phyloP scores from a whole-genome alignment of 352 stramenopile genomes.

The Globisporangium barbulae region DNA sequence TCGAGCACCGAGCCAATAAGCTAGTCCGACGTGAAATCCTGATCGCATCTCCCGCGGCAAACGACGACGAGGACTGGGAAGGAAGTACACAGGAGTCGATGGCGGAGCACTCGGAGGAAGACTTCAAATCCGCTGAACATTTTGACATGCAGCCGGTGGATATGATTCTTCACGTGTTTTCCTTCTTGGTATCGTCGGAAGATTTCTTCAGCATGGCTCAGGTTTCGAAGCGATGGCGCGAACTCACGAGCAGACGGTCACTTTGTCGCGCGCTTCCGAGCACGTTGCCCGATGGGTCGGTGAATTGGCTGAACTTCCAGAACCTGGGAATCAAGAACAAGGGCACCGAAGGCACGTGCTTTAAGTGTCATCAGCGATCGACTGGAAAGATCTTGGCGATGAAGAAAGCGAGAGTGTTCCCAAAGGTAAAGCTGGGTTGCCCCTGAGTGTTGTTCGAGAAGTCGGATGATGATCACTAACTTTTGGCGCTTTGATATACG shows the following conservation, averaged over 20 bases:
- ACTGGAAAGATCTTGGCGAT: slow-evolving; percentile 85
- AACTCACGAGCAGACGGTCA: slow-evolving; percentile 65
- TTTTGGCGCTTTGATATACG: not conserved
- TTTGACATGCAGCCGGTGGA: slow-evolving; percentile 85
- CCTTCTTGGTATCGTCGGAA: slow-evolving; percentile 72
- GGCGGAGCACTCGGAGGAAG: slow-evolving; percentile 30
- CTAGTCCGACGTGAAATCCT: slow-evolving; percentile 81
- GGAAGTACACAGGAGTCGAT: slow-evolving; percentile 28
- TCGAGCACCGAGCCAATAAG: slow-evolving; percentile 83
- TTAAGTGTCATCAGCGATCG: slow-evolving; percentile 83
- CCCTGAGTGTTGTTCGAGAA: not conserved
- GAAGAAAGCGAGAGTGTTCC: slow-evolving; percentile 87
- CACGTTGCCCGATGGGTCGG: slow-evolving; percentile 63
- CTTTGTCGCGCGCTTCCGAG: slow-evolving; percentile 69
- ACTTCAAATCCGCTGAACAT: slow-evolving; percentile 51
- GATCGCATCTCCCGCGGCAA: slow-evolving; percentile 71
- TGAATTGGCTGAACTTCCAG: slow-evolving; percentile 88
- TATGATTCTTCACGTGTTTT: slow-evolving; percentile 88
- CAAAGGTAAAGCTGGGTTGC: slow-evolving; percentile 45
- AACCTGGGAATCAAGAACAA: slow-evolving; percentile 90
- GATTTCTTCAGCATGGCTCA: slow-evolving; percentile 70
- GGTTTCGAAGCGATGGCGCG: slow-evolving; percentile 78
- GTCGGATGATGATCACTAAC: slow-evolving; percentile 3
- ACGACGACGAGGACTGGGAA: slow-evolving; percentile 81
- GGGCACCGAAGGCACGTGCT: slow-evolving; percentile 85